Base-by-base conservation (phyloP, 768 basidiomycete genomes). In the Terana coerulea region DNA sequence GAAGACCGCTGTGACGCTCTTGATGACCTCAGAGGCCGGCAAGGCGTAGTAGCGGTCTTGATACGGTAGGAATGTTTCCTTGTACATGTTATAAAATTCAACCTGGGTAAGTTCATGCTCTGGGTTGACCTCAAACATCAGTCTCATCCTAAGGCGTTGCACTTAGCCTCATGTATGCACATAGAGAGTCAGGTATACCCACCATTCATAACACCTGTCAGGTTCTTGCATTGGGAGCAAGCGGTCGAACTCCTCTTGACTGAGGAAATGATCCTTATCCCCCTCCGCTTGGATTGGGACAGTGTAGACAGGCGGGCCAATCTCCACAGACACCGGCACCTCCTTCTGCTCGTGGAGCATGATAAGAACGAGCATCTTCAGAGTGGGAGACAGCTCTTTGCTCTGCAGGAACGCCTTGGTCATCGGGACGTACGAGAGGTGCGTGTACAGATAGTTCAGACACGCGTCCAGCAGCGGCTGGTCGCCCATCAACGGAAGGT, bases 51-150 rank as follows among this genome's bases (percentile, higher is more conserved):
- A 73, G 49, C 74, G 74, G 1, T 81, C 78, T 52, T 75, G 65
- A 61, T 74, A 76, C 1, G 83, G 80, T 1, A 78, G 69, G 60
- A 98, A 97, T 1, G 81, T 81, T 52, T 89, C 87, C 55, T 88
- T 86, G 70, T 99, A 99, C 11, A 94, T 76, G 51, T 82, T 91
- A 95, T 95, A 99, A 62, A 99, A 91, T 49, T 91, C 86, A 29
- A 95, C 92, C 67, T 98, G 97, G 0, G 91, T 93, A 40, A 98
- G 72, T 61, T 94, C 89, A 3, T 87, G 82, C 3, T 87, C 83
- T 1, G 84, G 67, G 54, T 85, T 84, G 15, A 84, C 74, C 14
- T 86, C 76, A 60, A 95, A 98, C 76, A 91, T 88, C n/a, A 76
- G 69, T 62, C 82, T 84, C 89, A 99, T 95, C 95, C 95, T 63